Conservation (phyloP, 2,329 filamentous ascomycete genomes). For the Parascedosporium putredinis region DNA sequence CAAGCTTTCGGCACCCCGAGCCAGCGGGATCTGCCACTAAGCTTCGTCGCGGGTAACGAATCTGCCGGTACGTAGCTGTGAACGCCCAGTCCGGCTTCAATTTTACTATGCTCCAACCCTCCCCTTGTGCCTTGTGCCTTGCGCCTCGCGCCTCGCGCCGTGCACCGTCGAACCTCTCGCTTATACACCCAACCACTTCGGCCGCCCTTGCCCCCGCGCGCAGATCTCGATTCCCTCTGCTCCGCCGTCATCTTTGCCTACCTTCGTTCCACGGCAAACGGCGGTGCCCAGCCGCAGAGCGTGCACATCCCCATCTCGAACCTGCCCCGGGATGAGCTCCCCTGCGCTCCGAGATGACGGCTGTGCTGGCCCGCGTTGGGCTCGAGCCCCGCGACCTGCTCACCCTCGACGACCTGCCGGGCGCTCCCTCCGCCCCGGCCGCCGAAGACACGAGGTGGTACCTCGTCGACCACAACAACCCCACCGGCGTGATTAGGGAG, state of each 20-base stretch:
- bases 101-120: too few relatives aligned
- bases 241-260: constrained; percentile 66
- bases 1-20: constrained; percentile 49
- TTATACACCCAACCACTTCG: too few relatives aligned
- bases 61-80: constrained; percentile 40
- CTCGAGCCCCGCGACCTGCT: constrained; percentile 52
- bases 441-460: constrained; percentile 56
- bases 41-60: constrained; percentile 58
- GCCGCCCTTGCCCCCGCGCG: not conserved
- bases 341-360: constrained; percentile 62
- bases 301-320: constrained; percentile 67
- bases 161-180: too few relatives aligned
- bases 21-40: constrained; percentile 35
- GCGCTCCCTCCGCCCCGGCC: constrained; percentile 24
- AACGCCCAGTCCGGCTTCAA: too few relatives aligned
- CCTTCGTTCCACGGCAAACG: constrained; percentile 47
- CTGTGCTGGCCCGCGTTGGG: constrained; percentile 51
- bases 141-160: too few relatives aligned
- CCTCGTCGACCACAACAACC: constrained; percentile 69
- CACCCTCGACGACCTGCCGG: constrained; percentile 42
- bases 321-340: constrained; percentile 55
- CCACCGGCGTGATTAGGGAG: constrained; percentile 50
- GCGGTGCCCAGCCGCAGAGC: constrained; percentile 34
- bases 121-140: too few relatives aligned
- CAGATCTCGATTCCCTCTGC: constrained; percentile 74